A percentile compares a stretch with the other conserved stretches of the same genome.
Evolutionary conservation across 164 flowering plant genomes (phyloP).

Genomic region (Warburgia ugandensis): DNA sequence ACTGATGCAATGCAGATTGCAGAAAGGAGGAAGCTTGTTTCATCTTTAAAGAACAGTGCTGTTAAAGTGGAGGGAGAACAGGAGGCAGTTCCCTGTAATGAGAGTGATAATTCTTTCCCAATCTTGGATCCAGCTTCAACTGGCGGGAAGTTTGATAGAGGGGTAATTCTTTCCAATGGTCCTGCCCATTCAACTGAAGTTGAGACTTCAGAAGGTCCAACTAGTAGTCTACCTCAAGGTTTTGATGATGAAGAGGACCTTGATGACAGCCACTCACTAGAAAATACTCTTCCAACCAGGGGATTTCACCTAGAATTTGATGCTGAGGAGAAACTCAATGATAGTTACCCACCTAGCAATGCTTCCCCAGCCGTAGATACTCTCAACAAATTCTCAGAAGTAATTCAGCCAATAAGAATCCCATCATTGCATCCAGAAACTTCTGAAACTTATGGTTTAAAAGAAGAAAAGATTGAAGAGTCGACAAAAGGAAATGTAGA

Average conservation of each 20-base stretch:
- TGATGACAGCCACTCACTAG: too few relatives aligned
- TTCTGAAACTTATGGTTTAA: slow-evolving; percentile 12
- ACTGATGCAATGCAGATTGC: too few relatives aligned
- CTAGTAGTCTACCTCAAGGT: not conserved
- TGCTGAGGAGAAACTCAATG: slow-evolving; percentile 9
- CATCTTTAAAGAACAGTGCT: slow-evolving; percentile 42
- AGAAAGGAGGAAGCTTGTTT: slow-evolving; percentile 67
- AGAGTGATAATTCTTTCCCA: not conserved
- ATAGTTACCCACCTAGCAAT: slow-evolving; percentile 10
- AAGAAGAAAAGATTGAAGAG: slow-evolving; percentile 21
- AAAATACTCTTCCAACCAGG: too few relatives aligned
- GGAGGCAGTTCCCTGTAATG: not conserved
- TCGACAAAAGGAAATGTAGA: slow-evolving; percentile 1
- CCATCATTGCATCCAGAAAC: slow-evolving; percentile 28
- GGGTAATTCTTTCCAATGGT: not conserved
- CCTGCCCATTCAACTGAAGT: not conserved
- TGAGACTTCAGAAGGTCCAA: not conserved
- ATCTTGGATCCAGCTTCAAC: not conserved
- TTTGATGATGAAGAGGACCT: slow-evolving; percentile 8
- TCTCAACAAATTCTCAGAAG: slow-evolving; percentile 2
- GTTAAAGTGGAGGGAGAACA: slow-evolving; percentile 12
- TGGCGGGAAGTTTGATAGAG: slow-evolving; percentile 1
- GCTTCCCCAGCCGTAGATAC: slow-evolving; percentile 6
- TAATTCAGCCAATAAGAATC: slow-evolving; percentile 19
- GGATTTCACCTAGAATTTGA: too few relatives aligned